Conservation (phyloP, 1,284 basidiomycete species). For the Anthracocystis setariae region DNA sequence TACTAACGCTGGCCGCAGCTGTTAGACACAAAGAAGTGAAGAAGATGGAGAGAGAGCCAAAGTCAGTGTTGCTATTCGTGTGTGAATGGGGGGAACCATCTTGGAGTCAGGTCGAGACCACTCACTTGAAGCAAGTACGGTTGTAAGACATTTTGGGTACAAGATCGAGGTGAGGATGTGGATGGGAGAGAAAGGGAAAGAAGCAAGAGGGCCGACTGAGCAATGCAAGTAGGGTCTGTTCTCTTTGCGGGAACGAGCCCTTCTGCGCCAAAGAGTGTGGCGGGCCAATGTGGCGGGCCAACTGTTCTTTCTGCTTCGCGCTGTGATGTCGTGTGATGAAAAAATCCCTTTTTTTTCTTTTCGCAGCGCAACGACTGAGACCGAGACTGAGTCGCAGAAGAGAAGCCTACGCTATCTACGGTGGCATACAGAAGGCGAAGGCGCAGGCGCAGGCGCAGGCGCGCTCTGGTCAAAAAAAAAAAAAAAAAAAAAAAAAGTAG, state of each 20-base stretch:
- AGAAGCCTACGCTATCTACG: too few species aligned
- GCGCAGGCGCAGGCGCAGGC: too few species aligned
- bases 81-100: neutral
- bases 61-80: constrained; percentile 1
- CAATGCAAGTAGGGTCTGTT: constrained; percentile 28
- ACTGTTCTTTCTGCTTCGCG: neutral
- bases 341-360: neutral
- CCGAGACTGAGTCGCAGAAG: neutral
- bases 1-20: constrained; percentile 60
- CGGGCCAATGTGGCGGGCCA: constrained; percentile 12
- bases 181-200: constrained; percentile 9
- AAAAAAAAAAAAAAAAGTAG: neutral
- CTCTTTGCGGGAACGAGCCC: neutral
- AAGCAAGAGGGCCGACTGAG: neutral
- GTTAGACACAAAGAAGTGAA: constrained; percentile 8
- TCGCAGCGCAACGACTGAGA: too few species aligned
- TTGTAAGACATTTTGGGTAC: constrained; percentile 44
- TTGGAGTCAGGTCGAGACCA: neutral
- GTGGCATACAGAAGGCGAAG: too few species aligned
- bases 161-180: constrained; percentile 6
- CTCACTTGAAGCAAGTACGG: constrained; percentile 59
- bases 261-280: constrained; percentile 10
- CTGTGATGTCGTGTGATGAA: constrained; percentile 29
- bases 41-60: neutral
- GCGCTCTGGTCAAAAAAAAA: too few species aligned